Percentiles rank a stretch among this genome's conserved stretches.
These are phyloP conservation scores for Fusarium sacchari DNA, from an alignment of 2,329 filamentous ascomycete species.

Conservation along the genomic window DNA sequence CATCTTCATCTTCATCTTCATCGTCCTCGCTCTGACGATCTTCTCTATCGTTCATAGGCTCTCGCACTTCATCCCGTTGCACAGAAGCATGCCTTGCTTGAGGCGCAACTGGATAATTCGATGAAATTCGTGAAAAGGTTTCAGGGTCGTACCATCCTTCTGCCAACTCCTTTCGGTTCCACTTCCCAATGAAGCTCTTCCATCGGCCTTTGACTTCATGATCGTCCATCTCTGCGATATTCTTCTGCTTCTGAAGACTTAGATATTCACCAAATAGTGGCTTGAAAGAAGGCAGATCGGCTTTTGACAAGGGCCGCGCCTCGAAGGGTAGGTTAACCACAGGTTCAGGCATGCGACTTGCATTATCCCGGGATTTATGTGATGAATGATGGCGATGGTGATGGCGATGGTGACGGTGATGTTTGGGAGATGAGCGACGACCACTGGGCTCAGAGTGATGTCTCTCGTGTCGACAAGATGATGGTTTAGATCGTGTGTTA, in stretches of 20 bases:
- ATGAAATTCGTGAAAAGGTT: slow-evolving; percentile 61
- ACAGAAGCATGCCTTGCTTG: slow-evolving; percentile 5
- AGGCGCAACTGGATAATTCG: slow-evolving; percentile 36
- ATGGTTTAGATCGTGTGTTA: slow-evolving; percentile 27
- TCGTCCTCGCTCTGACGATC: slow-evolving; percentile 40
- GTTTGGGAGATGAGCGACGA: slow-evolving; percentile 30
- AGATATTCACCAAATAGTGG: slow-evolving; percentile 86
- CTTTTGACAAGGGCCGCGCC: slow-evolving; percentile 73
- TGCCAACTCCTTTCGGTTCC: slow-evolving; percentile 89
- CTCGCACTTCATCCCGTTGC: slow-evolving; percentile 37
- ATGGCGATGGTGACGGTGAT: slow-evolving; percentile 27
- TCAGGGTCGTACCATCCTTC: slow-evolving; percentile 94
- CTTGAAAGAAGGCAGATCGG: slow-evolving; percentile 72
- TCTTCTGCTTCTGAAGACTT: slow-evolving; percentile 83
- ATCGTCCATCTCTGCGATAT: slow-evolving; percentile 75
- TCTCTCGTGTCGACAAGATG: slow-evolving; percentile 29
- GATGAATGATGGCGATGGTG: slow-evolving; percentile 35
- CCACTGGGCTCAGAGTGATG: slow-evolving; percentile 24
- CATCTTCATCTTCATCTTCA: slow-evolving; percentile 57
- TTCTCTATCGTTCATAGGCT: slow-evolving; percentile 61
- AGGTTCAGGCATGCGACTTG: slow-evolving; percentile 17
- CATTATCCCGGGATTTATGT: slow-evolving; percentile 37
- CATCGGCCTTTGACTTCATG: slow-evolving; percentile 84
- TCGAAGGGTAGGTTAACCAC: slow-evolving; percentile 67
- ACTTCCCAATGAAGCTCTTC: slow-evolving; percentile 93